Evolutionary conservation across 2,329 filamentous ascomycete genomes (phyloP), one percentile per base, ranked within the genome.

Genomic region (Pseudogymnoascus sp.): DNA sequence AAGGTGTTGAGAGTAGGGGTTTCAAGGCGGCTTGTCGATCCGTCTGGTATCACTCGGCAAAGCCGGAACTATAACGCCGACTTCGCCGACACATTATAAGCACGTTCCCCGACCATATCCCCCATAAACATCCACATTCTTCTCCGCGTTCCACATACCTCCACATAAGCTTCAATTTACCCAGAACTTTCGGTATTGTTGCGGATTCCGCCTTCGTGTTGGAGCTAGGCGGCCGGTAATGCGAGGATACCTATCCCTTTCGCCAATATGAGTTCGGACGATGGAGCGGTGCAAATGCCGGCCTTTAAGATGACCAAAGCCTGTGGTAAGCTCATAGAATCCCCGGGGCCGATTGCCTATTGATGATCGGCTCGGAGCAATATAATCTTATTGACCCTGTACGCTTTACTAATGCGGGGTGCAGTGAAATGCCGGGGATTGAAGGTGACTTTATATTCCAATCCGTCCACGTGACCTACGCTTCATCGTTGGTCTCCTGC

Each of bases 351-450:
- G 28, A 36, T 56, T 11, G 7, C 16, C 49, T 36, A 56, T 18
- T 31, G 12, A 56, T 56, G 49, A 12, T 28, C 59, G 3, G 16
- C 49, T 34, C 9, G 16, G 16, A 7, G 49, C 28, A 36, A 56
- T 56, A 36, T 56, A 36, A 21, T 18, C n/a, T 12, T 21, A 21
- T 56, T 34, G 8, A 34, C 14, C 7, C 28, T 36, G 28, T 14
- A 56, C 28, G 11, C 5, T 56, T 56, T 56, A 56, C 49, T 56
- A 12, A 56, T 56, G 49, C 49, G 16, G 8, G 16, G 18, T 56
- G 28, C 9, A 65, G 64, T 65, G 37, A 65, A 65, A 60, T 65
- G 64, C 36, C 59, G 64, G 28, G 36, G 64, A 59, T 37, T 63
- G 53, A 65, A 65, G 63, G 63, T 65, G 56, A 56, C 46, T 31